Base-by-base conservation (phyloP, 768 basidiomycete species). In the Neoboletus magnificus region DNA sequence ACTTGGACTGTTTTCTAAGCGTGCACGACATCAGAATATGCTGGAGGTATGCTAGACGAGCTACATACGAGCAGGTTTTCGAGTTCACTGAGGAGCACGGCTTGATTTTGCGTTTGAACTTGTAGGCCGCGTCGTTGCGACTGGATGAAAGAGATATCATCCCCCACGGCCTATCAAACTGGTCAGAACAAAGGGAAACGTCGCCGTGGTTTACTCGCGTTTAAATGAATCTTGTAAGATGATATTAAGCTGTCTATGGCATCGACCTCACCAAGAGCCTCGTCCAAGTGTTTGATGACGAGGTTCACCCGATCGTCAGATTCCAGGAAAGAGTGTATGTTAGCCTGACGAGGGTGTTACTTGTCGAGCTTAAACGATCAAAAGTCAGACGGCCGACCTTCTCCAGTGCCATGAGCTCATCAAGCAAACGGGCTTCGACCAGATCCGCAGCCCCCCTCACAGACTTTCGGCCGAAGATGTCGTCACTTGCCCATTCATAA, bases 281-380 rank as follows among this genome's bases (percentile, higher is more conserved):
- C 89, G 54, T 98, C 95, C 63, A 99, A 83, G 66, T 83, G 87
- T 61, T 89, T 91, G 66, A 97, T 73, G 29, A 99, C 95, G 10
- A 87, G 74, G 41, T 79, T 81, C 52, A 99, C 85, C 30, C 96
- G 83, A 66, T 98, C 94, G 68, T 99, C 97, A 10, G 89, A 89
- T 72, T 98, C 97, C 43, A 98, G 78, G 74, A 98, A 98, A 3
- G 97, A 97, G 69, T 98, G 92, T 32, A 98, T 90, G 66, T 96
- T 98, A 2, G 96, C 96, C 95, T 63, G 15, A 55, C 41, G 37
- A 44, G 10, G 15, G 16, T 11, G 51, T 51, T 15, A 40, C 48
- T 37, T 20, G 8, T 54, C 30, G 22, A 58, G 48, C 39, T 32
- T 45, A 55, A 41, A 23, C 23, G 18, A 48, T 13, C 33, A 47